Evolutionary conservation across 305 asterid genomes (phyloP).

Genomic region (Fraxinus ornus): DNA sequence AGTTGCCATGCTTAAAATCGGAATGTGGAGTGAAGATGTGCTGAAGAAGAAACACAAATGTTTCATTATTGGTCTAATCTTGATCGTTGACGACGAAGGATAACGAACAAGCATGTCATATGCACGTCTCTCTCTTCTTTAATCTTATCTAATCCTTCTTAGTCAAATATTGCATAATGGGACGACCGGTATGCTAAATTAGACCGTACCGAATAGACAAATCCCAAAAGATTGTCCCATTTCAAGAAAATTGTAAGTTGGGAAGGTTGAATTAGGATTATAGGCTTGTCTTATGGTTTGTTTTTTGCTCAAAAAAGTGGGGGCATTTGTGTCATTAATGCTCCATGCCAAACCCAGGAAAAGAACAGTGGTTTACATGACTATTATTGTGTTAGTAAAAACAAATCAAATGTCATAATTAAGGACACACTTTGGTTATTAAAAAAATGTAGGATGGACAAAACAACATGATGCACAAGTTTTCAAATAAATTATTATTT

Average conservation of each 20-base stretch:
- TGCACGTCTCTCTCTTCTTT: not conserved
- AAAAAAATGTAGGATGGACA: not conserved
- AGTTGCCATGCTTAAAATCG: not conserved
- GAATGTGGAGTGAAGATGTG: not conserved
- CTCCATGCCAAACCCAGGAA: not conserved
- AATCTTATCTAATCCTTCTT: not conserved
- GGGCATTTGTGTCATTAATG: not conserved
- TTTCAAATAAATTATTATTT: no score
- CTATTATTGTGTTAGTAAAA: not conserved
- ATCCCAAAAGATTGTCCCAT: not conserved
- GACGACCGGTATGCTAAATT: not conserved
- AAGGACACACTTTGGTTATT: not conserved
- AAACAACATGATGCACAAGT: not conserved
- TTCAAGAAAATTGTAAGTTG: not conserved
- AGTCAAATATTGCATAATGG: not conserved
- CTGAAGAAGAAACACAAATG: not conserved
- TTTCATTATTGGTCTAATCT: not conserved
- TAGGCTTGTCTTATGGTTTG: not conserved
- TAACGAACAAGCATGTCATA: not conserved
- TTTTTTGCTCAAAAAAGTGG: not conserved
- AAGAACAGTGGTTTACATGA: not conserved
- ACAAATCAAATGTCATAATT: not conserved
- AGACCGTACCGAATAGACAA: not conserved
- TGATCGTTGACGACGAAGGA: not conserved
- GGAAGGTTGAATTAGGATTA: not conserved